Conservation (phyloP, 495 filamentous ascomycete genomes). For the Lentithecium fluviatile region DNA sequence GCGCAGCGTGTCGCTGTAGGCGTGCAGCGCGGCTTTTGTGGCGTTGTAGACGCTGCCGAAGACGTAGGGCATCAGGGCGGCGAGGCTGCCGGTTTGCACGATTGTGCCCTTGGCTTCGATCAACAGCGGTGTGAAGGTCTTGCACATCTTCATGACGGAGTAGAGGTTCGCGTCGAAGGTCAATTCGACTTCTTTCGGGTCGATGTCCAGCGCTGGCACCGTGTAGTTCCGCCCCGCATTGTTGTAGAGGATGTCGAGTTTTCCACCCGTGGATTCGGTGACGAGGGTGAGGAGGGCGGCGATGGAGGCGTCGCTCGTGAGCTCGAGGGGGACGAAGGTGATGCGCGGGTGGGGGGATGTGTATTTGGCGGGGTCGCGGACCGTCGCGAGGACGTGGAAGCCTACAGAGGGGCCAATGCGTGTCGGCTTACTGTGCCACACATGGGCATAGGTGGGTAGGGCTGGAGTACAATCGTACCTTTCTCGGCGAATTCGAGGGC, state of each 20-base stretch:
- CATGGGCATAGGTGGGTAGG: no score
- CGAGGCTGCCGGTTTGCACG: constrained; percentile 60
- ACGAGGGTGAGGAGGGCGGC: constrained; percentile 48
- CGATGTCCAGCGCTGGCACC: constrained; percentile 59
- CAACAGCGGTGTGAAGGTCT: constrained; percentile 58
- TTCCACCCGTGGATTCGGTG: constrained; percentile 45
- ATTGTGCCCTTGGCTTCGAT: constrained; percentile 61
- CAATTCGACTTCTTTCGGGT: constrained; percentile 51
- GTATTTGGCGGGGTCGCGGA: constrained; percentile 51
- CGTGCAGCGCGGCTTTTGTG: constrained; percentile 63
- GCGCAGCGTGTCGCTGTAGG: constrained; percentile 59
- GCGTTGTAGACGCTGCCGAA: constrained; percentile 57
- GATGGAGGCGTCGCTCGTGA: constrained; percentile 52
- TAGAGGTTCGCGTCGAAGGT: constrained; percentile 62
- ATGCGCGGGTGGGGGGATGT: constrained; percentile 51
- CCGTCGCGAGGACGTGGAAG: constrained; percentile 58
- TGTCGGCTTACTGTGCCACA: not conserved
- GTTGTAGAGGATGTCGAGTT: constrained; percentile 60
- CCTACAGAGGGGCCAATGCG: constrained; percentile 19
- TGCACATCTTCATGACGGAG: constrained; percentile 59
- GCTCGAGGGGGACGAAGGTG: constrained; percentile 55
- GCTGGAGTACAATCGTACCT: constrained; percentile 32
- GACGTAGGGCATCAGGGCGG: constrained; percentile 52
- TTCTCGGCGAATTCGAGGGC: constrained; percentile 55
- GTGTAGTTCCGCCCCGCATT: constrained; percentile 64